Conservation (phyloP, 805 yeast species). For the Saccharomycopsis schoenii region DNA sequence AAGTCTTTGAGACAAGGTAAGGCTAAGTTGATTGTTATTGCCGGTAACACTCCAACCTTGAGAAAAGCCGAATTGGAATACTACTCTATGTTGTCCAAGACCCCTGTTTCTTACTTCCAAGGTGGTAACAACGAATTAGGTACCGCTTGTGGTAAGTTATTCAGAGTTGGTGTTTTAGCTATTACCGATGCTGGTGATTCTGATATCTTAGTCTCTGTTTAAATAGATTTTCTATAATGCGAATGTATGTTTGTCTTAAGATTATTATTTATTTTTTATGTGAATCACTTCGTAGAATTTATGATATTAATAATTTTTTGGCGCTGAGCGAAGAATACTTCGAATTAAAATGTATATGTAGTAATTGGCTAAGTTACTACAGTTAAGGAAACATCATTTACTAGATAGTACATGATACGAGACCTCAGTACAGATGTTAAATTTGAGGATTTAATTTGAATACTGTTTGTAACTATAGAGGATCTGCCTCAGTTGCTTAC, state of each 20-base stretch:
- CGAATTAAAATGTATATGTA: too few species aligned
- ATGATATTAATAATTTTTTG: too few species aligned
- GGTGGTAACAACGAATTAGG: conserved; percentile 99
- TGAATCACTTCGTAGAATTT: not conserved
- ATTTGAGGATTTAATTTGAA: too few species aligned
- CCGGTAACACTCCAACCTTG: conserved; percentile 99
- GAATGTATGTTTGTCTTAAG: not conserved
- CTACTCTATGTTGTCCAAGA: conserved; percentile 99
- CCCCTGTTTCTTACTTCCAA: conserved; percentile 94
- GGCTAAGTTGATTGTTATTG: conserved; percentile 95
- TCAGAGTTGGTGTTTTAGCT: conserved; percentile 98
- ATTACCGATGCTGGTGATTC: conserved; percentile 99
- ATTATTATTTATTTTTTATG: not conserved
- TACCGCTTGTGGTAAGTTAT: conserved; percentile 99
- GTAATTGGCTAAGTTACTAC: too few species aligned
- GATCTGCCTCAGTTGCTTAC: too few species aligned
- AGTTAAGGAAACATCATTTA: too few species aligned
- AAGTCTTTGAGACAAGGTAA: conserved; percentile 98
- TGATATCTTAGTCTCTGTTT: conserved; percentile 72
- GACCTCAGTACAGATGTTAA: too few species aligned
- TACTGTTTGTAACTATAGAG: too few species aligned
- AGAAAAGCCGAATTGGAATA: conserved; percentile 99
- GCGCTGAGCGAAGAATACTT: too few species aligned
- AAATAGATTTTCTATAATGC: conserved; percentile 2
- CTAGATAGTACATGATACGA: too few species aligned